phyloP scores from a whole-genome alignment of 2,329 filamentous ascomycete species.

The Epichloe hybrida region DNA sequence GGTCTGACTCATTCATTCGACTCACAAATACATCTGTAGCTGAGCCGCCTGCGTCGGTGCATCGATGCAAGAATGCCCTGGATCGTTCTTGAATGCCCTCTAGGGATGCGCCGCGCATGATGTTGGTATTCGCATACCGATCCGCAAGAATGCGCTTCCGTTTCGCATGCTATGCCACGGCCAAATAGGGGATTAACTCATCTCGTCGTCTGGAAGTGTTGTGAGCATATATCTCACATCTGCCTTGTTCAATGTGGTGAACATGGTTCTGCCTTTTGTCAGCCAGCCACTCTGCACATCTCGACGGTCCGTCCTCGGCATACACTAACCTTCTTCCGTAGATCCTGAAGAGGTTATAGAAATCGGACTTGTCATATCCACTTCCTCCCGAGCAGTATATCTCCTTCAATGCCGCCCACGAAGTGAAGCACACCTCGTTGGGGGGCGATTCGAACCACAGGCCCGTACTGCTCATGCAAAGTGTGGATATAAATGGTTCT shows the following conservation, averaged over 20 bases:
- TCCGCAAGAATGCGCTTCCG: conserved; percentile 51
- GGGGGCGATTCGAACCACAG: conserved; percentile 32
- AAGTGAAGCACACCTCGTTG: conserved; percentile 31
- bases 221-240: conserved; percentile 25
- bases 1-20: background rate
- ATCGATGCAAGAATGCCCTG: conserved; percentile 39
- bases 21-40: conserved; percentile 44
- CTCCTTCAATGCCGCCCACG: conserved; percentile 24
- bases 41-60: conserved; percentile 22
- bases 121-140: conserved; percentile 54
- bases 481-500: conserved; percentile 44
- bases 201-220: background rate
- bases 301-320: background rate
- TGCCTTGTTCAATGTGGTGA: conserved; percentile 41
- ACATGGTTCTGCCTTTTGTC: conserved; percentile 37
- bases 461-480: conserved; percentile 28
- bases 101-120: conserved; percentile 42
- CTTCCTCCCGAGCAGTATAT: conserved; percentile 47
- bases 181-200: background rate
- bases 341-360: conserved; percentile 47
- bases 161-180: conserved; percentile 50
- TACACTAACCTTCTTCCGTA: conserved; percentile 37
- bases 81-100: conserved; percentile 45
- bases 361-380: conserved; percentile 52
- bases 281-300: background rate